These are phyloP conservation scores for Phialocephala subalpina DNA, from an alignment of 2,329 filamentous ascomycete species.

Conservation along the genomic window DNA sequence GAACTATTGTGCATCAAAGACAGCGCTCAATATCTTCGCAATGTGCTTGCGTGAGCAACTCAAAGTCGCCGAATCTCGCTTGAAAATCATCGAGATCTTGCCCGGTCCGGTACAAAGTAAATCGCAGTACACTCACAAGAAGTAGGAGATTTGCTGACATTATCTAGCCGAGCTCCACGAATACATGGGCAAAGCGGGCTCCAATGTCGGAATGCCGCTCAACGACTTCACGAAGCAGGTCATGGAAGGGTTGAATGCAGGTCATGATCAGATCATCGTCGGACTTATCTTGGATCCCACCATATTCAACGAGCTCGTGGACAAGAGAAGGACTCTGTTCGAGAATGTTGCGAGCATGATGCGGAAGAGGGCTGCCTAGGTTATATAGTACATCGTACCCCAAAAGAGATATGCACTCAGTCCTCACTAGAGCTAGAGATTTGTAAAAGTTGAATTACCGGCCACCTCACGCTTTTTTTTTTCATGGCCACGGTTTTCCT, in stretches of 20 bases:
- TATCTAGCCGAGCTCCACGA: constrained; percentile 51
- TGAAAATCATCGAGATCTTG: constrained; percentile 53
- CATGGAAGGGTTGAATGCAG: constrained; percentile 20
- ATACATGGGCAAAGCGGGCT: constrained; percentile 52
- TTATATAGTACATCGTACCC: too few relatives aligned
- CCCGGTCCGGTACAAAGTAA: constrained; percentile 44
- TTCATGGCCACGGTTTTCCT: too few relatives aligned
- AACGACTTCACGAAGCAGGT: constrained; percentile 49
- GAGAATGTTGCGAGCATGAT: not conserved
- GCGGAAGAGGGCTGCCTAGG: not conserved
- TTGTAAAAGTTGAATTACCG: too few relatives aligned
- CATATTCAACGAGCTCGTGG: constrained; percentile 1
- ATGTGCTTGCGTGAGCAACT: constrained; percentile 53
- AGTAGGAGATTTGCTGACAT: not conserved
- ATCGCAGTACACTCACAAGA: not conserved
- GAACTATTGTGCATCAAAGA: constrained; percentile 54
- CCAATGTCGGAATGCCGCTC: constrained; percentile 57
- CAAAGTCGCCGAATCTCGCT: constrained; percentile 36
- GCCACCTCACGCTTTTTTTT: too few relatives aligned
- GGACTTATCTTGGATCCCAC: not conserved
- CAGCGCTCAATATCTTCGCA: constrained; percentile 52
- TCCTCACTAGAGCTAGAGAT: too few relatives aligned
- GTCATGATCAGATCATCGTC: constrained; percentile 27
- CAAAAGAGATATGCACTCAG: too few relatives aligned
- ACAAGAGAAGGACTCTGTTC: not conserved